Conservation (phyloP, 306 rosid species). For the Comarum palustre region DNA sequence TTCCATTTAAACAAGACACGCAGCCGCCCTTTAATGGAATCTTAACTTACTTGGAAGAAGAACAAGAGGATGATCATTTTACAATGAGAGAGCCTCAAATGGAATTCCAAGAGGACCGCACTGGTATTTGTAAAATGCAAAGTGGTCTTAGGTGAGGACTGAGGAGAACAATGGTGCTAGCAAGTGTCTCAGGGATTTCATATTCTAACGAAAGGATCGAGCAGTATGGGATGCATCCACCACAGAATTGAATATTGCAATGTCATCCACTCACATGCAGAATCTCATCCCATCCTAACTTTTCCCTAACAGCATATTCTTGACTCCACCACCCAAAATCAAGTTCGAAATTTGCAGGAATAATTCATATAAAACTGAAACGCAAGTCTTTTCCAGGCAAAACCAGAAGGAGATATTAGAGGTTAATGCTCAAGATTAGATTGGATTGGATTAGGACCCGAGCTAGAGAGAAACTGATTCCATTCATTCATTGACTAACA, state of each 20-base stretch:
- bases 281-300: constrained; percentile 7
- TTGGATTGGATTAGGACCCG: neutral
- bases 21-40: constrained; percentile 1
- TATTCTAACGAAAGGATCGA: neutral
- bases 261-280: constrained; percentile 60
- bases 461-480: constrained; percentile 17
- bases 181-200: constrained; percentile 7
- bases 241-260: neutral
- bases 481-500: constrained; percentile 42
- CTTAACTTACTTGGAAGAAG: neutral
- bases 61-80: neutral
- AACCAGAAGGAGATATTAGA: neutral
- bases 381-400: neutral
- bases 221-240: constrained; percentile 4
- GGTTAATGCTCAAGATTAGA: constrained; percentile 1
- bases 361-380: neutral
- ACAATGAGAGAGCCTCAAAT: neutral
- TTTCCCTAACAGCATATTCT: constrained; percentile 16
- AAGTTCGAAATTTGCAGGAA: neutral
- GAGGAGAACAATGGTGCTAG: neutral
- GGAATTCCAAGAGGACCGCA: constrained; percentile 15
- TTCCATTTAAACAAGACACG: neutral
- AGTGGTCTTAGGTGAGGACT: neutral
- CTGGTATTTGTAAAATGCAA: neutral
- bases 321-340: constrained; percentile 2